These are phyloP conservation scores for Plantago coronopus DNA, from an alignment of 305 asterid species.

Conservation along the genomic window DNA sequence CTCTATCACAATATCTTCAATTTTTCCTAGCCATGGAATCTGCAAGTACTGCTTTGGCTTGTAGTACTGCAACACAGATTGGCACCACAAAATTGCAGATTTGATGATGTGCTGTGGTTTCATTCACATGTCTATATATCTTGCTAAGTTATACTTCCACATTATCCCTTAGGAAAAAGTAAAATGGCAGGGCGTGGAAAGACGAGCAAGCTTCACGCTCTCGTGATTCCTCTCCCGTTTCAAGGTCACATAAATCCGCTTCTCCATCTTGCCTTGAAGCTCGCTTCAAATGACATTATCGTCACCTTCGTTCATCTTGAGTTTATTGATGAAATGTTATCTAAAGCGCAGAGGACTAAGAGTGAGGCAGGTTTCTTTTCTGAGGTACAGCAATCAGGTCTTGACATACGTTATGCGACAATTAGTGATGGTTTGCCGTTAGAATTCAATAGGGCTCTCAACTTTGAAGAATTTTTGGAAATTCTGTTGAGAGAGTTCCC, in stretches of 20 bases:
- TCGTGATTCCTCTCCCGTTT: conserved; percentile 33
- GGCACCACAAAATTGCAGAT: too few species aligned
- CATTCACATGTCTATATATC: too few species aligned
- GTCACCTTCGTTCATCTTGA: conserved; percentile 37
- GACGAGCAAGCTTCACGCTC: conserved; percentile 29
- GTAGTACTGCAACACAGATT: too few species aligned
- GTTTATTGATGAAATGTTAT: conserved; percentile 22
- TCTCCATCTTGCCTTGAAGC: conserved; percentile 27
- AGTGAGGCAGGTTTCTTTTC: conserved; percentile 21
- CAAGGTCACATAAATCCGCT: conserved; percentile 39
- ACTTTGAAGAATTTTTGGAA: conserved; percentile 29
- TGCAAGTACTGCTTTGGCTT: too few species aligned
- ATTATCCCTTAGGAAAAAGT: too few species aligned
- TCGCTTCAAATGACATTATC: conserved; percentile 39
- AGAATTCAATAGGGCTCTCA: neutral
- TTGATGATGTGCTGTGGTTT: too few species aligned
- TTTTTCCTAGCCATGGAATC: too few species aligned
- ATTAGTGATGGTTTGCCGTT: conserved; percentile 35
- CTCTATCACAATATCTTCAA: too few species aligned
- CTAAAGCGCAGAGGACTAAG: conserved; percentile 27
- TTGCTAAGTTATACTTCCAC: too few species aligned
- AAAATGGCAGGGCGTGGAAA: neutral
- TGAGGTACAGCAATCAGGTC: conserved; percentile 24
- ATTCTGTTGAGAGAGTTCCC: conserved; percentile 28
- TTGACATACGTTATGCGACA: conserved; percentile 34